Evolutionary conservation across 2,329 filamentous ascomycete genomes (phyloP).

Genomic region (Colletotrichum tofieldiae): DNA sequence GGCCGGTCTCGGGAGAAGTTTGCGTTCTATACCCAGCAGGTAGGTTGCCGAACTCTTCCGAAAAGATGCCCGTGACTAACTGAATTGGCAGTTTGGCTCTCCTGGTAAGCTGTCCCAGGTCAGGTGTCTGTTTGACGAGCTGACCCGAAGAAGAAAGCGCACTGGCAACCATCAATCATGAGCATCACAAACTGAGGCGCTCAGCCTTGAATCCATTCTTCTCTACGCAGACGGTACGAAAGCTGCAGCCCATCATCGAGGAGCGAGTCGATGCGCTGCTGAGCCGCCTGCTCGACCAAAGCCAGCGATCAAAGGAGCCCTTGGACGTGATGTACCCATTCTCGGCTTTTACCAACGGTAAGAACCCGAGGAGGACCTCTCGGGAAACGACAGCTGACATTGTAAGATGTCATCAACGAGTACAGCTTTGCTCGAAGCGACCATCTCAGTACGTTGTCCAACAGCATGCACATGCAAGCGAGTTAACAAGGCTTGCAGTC

Average conservation of each 20-base stretch:
- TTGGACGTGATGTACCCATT: slow-evolving; percentile 56
- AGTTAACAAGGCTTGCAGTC: slow-evolving; percentile 44
- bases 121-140: slow-evolving; percentile 39
- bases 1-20: slow-evolving; percentile 52
- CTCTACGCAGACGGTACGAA: slow-evolving; percentile 53
- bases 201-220: slow-evolving; percentile 53
- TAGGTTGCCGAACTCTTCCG: slow-evolving; percentile 41
- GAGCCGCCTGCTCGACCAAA: slow-evolving; percentile 49
- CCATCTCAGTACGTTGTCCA: slow-evolving; percentile 48
- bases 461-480: slow-evolving; percentile 15
- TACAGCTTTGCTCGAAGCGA: slow-evolving; percentile 56
- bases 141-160: slow-evolving; percentile 3
- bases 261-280: slow-evolving; percentile 54
- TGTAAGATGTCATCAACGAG: slow-evolving; percentile 57
- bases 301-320: slow-evolving; percentile 47
- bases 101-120: slow-evolving; percentile 48
- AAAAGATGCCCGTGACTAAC: slow-evolving; percentile 39
- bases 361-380: neutral
- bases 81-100: slow-evolving; percentile 50
- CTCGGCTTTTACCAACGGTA: slow-evolving; percentile 57
- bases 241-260: slow-evolving; percentile 56
- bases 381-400: slow-evolving; percentile 15
- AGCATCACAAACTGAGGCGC: slow-evolving; percentile 50
- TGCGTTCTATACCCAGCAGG: slow-evolving; percentile 56
- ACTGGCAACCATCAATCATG: slow-evolving; percentile 7